Evolutionary conservation across 2,329 filamentous ascomycete species (phyloP), one percentile per base, ranked within the genome.

Genomic region (Aureobasidium leucospermi): DNA sequence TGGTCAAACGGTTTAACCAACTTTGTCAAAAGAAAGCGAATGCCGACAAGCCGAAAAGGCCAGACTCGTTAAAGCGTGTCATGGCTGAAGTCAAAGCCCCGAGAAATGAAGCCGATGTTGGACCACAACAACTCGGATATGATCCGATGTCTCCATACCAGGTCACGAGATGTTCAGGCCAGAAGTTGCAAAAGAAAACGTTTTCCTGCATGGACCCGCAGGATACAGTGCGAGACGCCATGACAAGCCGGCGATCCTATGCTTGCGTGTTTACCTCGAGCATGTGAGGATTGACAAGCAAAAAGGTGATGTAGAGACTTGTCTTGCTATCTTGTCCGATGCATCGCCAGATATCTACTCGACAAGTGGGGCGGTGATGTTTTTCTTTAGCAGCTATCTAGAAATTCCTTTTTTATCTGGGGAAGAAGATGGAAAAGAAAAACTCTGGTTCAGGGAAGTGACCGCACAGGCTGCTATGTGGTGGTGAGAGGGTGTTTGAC

Each of bases 81-180:
- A 57, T 38, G 43, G 38, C 6, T 19, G 39, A 48, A 58, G 43
- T 39, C 53, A 57, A 47, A 46, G 42, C 9, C 4, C 36, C 6
- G 39, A 32, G 32, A 38, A 46, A 48, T 58, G 34, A 41, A 41
- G 43, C 43, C 42, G 55, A 58, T 31, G 52, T 38, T 46, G 52
- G 41, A 46, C 52, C 42, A 41, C 28, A 19, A 29, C 19, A 23
- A 58, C 23, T 48, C 55, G 43, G 43, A 31, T 19, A 32, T 15
- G 42, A 32, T 41, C 55, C 55, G 55, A 41, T 6, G 29, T 32
- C n/a, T 34, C 32, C 19, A 58, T 58, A 58, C 42, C 55, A 48
- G 43, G 55, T 58, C 55, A 58, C 55, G 43, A 58, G 55, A 43
- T 31, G 55, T 10, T 58, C 43, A 58, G 34, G 55, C 55, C 28